Evolutionary conservation across 139 green algal genomes (phyloP), one percentile per base, ranked within the genome.

Genomic region (Coccomyxa sp.): DNA sequence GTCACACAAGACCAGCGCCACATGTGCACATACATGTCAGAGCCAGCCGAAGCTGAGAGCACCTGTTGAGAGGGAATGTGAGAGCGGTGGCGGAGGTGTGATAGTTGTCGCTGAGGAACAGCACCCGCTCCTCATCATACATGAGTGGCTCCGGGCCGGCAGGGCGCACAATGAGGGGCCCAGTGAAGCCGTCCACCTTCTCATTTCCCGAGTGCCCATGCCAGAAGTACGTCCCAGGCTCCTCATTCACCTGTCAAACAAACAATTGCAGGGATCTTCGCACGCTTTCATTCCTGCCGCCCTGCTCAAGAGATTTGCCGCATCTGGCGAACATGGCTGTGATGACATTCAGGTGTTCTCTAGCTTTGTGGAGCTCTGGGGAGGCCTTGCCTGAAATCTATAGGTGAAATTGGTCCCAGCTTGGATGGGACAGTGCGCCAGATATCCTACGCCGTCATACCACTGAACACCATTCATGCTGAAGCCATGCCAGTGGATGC

Each of bases 401-500:
- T 87, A 87, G 14, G 67, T 86, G 76, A 88, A 84, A 32, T 82
- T 87, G 21, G 23, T 30, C 13, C 89, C 89, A 0, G 84, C 74
- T 0, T 12, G 10, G 60, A 93, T 82, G 10, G 91, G 90, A 84
- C 90, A 94, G 27, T 89, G 88, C 3, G 32, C 51, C 0, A 91
- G n/a, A 60, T 90, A 88, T 1, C 81, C 85, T 7, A 74, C 77
- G 51, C 88, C 89, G 67, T 89, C 82, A 38, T 85, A 82, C 82
- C 79, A 84, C 51, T 76, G 71, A 21, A 11, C 67, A 32, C 85
- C 86, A 14, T 57, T 63, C 87, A 90, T 90, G 58, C 28, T 80
- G 17, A 91, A 80, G 75, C 90, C 90, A 76, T 93, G 90, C 30
- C 75, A 92, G 81, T 93, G 90, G 18, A 93, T 84, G 12, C 80